Percentiles rank a stretch among this genome's conserved stretches.
Conservation (phyloP, 148 eudicot genomes). For the Arctostaphylos glauca region DNA sequence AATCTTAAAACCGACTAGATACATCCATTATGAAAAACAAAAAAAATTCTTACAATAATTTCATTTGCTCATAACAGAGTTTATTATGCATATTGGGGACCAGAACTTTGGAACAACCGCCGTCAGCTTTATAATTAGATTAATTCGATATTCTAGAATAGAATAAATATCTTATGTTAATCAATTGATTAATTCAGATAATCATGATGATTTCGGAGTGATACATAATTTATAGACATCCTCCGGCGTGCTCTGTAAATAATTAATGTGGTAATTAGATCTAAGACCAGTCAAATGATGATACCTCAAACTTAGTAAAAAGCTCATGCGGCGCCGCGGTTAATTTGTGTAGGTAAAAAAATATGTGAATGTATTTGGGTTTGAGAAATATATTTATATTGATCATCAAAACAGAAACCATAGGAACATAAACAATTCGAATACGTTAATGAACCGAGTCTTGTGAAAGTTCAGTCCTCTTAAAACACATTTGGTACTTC, state of each 20-base stretch:
- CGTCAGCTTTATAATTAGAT: constrained; percentile 10
- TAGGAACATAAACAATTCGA: too few relatives aligned
- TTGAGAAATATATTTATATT: too few relatives aligned
- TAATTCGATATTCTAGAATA: background rate
- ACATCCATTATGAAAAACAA: too few relatives aligned
- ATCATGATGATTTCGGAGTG: constrained; percentile 13
- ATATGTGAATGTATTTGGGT: too few relatives aligned
- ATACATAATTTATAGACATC: background rate
- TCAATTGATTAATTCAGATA: constrained; percentile 19
- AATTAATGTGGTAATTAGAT: background rate
- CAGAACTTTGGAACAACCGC: constrained; percentile 20
- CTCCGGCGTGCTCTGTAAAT: background rate
- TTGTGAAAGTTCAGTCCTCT: too few relatives aligned
- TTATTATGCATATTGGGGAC: constrained; percentile 25
- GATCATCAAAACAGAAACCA: too few relatives aligned
- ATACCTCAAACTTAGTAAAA: background rate
- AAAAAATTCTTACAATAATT: background rate
- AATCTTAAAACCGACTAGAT: too few relatives aligned
- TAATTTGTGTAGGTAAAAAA: too few relatives aligned
- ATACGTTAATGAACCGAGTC: too few relatives aligned
- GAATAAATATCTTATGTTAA: background rate
- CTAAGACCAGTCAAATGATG: constrained; percentile 15
- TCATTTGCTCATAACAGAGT: background rate
- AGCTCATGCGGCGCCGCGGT: too few relatives aligned
- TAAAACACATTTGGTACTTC: too few relatives aligned